Conservation (phyloP, 345 rosid species). For the Corymbia maculata region DNA sequence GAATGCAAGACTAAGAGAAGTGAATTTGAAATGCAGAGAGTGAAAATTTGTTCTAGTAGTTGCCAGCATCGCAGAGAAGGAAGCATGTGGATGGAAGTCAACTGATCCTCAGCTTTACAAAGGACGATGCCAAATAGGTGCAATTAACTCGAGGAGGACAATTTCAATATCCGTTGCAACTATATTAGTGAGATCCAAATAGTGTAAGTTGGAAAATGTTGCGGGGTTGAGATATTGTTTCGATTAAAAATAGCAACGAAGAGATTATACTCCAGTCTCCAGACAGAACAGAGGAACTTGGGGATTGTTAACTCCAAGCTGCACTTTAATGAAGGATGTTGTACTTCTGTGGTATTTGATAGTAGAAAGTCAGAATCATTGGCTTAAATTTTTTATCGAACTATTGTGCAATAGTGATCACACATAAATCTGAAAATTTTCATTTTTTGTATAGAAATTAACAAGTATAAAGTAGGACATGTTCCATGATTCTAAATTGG, state of each 20-base stretch:
- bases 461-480: too few species aligned
- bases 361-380: too few species aligned
- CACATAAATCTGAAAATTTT: fast-evolving
- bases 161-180: not conserved
- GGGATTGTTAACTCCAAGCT: not conserved
- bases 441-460: too few species aligned
- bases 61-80: not conserved
- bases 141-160: not conserved
- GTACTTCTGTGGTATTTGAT: fast-evolving
- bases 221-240: not conserved
- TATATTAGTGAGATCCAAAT: not conserved
- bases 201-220: not conserved
- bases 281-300: not conserved
- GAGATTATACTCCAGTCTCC: not conserved
- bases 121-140: not conserved
- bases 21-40: not conserved
- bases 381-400: too few species aligned
- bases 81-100: not conserved
- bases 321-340: not conserved
- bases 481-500: not conserved
- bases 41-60: not conserved
- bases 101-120: not conserved
- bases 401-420: too few species aligned
- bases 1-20: too few species aligned
- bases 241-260: not conserved